Conservation (phyloP, 129 eudicot species). For the Rutidosis leptorrhynchoides region DNA sequence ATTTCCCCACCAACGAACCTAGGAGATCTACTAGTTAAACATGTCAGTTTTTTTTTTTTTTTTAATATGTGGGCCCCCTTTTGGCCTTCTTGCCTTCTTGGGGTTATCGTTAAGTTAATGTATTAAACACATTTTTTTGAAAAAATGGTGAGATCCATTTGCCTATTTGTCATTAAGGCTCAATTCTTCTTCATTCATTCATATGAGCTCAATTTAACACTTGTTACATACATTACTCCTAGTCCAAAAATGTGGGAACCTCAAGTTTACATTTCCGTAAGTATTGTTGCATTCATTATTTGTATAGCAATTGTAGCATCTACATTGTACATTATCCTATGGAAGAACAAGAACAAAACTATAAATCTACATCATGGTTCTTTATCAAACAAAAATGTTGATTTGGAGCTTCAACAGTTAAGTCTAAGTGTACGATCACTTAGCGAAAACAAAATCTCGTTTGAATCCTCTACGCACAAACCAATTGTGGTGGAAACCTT, state of each 20-base stretch:
- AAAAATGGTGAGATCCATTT: background rate
- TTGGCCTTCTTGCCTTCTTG: slow-evolving; percentile 13
- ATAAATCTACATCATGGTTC: slow-evolving; percentile 18
- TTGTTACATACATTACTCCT: background rate
- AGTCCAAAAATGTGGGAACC: slow-evolving; percentile 33
- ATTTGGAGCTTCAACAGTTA: slow-evolving; percentile 58
- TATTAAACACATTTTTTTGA: background rate
- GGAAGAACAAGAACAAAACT: slow-evolving; percentile 12
- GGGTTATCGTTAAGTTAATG: slow-evolving; percentile 4
- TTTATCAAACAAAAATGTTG: slow-evolving; percentile 27
- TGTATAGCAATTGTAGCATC: slow-evolving; percentile 32
- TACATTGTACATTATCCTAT: slow-evolving; percentile 24
- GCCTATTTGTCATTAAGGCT: background rate
- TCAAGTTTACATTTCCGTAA: slow-evolving; percentile 41
- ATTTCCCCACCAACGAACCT: background rate
- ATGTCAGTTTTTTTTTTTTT: background rate
- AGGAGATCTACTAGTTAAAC: background rate
- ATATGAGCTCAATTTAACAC: slow-evolving; percentile 1
- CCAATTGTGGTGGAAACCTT: slow-evolving; percentile 44
- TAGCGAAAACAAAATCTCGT: slow-evolving; percentile 63
- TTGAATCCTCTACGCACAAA: slow-evolving; percentile 48
- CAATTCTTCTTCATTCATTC: slow-evolving; percentile 5
- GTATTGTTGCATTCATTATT: slow-evolving; percentile 34
- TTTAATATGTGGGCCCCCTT: background rate
- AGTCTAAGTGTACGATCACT: slow-evolving; percentile 58